phyloP scores from a whole-genome alignment of 1,284 basidiomycete genomes.

The Vanrija sp. region DNA sequence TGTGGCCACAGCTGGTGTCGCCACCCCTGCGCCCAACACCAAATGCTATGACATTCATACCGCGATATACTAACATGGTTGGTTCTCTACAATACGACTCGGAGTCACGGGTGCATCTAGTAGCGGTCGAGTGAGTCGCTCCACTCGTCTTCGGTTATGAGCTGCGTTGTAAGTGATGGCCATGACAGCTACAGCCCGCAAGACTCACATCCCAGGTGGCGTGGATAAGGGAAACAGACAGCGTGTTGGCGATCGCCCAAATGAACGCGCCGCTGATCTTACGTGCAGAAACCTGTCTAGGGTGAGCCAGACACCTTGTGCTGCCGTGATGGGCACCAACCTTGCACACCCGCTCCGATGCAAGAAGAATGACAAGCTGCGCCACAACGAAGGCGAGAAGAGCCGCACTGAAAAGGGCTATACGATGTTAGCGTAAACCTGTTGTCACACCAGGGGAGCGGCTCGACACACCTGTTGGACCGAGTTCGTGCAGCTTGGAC shows the following conservation, averaged over 20 bases:
- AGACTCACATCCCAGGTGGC: conserved; percentile 70
- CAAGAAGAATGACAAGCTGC: conserved; percentile 72
- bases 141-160: conserved; percentile 44
- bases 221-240: conserved; percentile 64
- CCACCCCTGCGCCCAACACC: too few relatives aligned
- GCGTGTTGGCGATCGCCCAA: conserved; percentile 61
- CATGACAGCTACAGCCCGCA: too few relatives aligned
- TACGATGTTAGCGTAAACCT: too few relatives aligned
- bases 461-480: conserved; percentile 54
- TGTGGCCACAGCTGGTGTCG: too few relatives aligned
- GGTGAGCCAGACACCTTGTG: not conserved
- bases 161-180: conserved; percentile 13
- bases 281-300: conserved; percentile 56
- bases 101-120: too few relatives aligned
- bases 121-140: conserved; percentile 10
- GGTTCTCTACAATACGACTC: too few relatives aligned
- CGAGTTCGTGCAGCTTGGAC: conserved; percentile 63
- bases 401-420: conserved; percentile 61
- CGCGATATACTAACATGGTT: too few relatives aligned
- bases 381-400: conserved; percentile 65
- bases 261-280: conserved; percentile 78
- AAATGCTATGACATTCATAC: too few relatives aligned
- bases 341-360: conserved; percentile 69
- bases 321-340: conserved; percentile 52
- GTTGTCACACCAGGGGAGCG: not conserved